phyloP scores from a whole-genome alignment of 106 monocot genomes.

The Triglochin maritima region DNA sequence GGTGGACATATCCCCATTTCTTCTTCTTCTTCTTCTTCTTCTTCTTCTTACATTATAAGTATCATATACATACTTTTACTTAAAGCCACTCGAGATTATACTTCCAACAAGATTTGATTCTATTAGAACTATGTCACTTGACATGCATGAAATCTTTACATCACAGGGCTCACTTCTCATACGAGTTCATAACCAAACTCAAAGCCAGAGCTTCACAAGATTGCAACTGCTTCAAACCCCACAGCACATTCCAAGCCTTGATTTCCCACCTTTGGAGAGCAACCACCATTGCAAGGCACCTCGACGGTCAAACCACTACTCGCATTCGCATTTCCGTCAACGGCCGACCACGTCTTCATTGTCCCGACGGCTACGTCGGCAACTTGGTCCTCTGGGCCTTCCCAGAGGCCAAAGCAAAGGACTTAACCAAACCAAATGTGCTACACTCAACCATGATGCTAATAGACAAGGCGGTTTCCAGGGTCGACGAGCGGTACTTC shows the following conservation, averaged over 20 bases:
- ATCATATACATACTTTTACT: too few species aligned
- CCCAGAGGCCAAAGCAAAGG: constrained; percentile 13
- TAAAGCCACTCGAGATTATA: too few species aligned
- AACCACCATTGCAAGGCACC: constrained; percentile 33
- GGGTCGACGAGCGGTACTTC: constrained; percentile 28
- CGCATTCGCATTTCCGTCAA: constrained; percentile 32
- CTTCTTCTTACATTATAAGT: too few species aligned
- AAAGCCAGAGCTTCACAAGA: constrained; percentile 4
- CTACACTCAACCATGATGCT: constrained; percentile 13
- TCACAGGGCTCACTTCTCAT: constrained; percentile 29
- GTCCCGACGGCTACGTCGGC: constrained; percentile 30
- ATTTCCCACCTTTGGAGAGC: constrained; percentile 53
- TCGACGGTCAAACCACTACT: constrained; percentile 13
- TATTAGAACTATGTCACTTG: constrained; percentile 8
- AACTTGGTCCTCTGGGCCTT: constrained; percentile 34
- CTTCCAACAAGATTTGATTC: too few species aligned
- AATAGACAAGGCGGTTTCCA: constrained; percentile 17
- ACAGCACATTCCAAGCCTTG: constrained; percentile 50
- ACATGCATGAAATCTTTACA: too few species aligned
- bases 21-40: too few species aligned
- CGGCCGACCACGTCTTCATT: constrained; percentile 27
- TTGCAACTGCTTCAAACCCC: background rate
- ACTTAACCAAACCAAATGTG: constrained; percentile 10
- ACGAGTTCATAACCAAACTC: constrained; percentile 26
- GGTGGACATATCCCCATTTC: too few species aligned